These are phyloP conservation scores for Trichopus zeylanicus DNA, from an alignment of 116 monocot species.

Conservation along the genomic window DNA sequence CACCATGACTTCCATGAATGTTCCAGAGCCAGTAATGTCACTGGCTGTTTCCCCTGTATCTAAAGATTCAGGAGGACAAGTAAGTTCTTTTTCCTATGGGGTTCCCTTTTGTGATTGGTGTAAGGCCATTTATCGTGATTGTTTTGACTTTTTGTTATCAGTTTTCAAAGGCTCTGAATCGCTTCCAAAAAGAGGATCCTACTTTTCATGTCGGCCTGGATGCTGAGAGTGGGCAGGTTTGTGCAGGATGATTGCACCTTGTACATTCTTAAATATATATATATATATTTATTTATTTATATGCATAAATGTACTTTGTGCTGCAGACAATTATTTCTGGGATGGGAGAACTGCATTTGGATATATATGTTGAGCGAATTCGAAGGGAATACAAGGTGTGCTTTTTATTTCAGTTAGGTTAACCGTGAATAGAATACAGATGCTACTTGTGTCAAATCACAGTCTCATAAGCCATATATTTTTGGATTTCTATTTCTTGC, in stretches of 20 bases:
- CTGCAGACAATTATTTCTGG: slow-evolving; percentile 98
- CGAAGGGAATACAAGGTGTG: slow-evolving; percentile 90
- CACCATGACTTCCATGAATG: slow-evolving; percentile 99
- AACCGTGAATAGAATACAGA: too few relatives aligned
- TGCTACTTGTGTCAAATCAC: too few relatives aligned
- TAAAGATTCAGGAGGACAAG: slow-evolving; percentile 98
- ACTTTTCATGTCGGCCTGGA: slow-evolving; percentile 97
- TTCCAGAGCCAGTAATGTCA: slow-evolving; percentile 99
- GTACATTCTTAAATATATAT: background rate
- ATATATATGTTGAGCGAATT: slow-evolving; percentile 97
- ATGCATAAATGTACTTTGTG: background rate
- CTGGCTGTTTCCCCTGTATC: slow-evolving; percentile 92
- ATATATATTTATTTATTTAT: background rate
- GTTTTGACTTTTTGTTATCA: slow-evolving; percentile 17
- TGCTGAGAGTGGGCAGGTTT: slow-evolving; percentile 93
- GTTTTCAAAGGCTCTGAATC: slow-evolving; percentile 99
- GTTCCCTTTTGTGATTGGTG: slow-evolving; percentile 5
- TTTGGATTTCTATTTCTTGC: too few relatives aligned
- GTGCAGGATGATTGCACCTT: background rate
- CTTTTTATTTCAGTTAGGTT: background rate
- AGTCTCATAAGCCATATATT: too few relatives aligned
- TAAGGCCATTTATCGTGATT: background rate
- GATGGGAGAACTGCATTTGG: slow-evolving; percentile 98
- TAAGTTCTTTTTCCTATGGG: slow-evolving; percentile 11
- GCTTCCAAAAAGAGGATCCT: slow-evolving; percentile 95